Evolutionary conservation across 2,329 filamentous ascomycete species (phyloP).

Genomic region (Graphilbum fragrans): DNA sequence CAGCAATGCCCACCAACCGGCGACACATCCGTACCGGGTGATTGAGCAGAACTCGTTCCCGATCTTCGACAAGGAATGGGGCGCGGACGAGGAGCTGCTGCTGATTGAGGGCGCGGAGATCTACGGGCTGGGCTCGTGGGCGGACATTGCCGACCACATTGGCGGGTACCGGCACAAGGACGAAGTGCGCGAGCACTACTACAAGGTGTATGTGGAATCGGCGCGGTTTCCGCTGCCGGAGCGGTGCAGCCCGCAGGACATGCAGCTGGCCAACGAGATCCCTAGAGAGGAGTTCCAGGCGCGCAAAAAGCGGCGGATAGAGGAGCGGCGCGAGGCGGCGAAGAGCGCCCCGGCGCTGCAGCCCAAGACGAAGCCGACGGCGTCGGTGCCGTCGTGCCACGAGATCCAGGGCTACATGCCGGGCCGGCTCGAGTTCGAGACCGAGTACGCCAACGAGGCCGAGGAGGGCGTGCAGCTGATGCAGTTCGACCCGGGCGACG

Average conservation of each 20-base stretch:
- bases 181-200: slow-evolving; percentile 90
- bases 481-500: slow-evolving; percentile 95
- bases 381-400: slow-evolving; percentile 89
- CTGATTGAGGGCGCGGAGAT: slow-evolving; percentile 89
- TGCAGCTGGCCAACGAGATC: slow-evolving; percentile 63
- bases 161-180: slow-evolving; percentile 90
- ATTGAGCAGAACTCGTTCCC: slow-evolving; percentile 98
- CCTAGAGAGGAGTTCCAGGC: slow-evolving; percentile 88
- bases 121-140: slow-evolving; percentile 94
- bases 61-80: slow-evolving; percentile 91
- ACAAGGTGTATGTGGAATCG: slow-evolving; percentile 76
- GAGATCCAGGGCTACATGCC: slow-evolving; percentile 99
- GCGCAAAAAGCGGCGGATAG: slow-evolving; percentile 84
- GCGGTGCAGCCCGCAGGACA: slow-evolving; percentile 73
- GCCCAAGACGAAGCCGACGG: slow-evolving; percentile 91
- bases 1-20: slow-evolving; percentile 75
- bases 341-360: slow-evolving; percentile 74
- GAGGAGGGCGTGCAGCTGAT: slow-evolving; percentile 97
- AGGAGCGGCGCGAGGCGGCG: slow-evolving; percentile 76
- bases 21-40: slow-evolving; percentile 78
- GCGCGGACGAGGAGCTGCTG: slow-evolving; percentile 91
- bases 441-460: slow-evolving; percentile 92
- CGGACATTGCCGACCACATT: slow-evolving; percentile 95
- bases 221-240: slow-evolving; percentile 76
- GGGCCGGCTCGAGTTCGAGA: slow-evolving; percentile 92